phyloP scores from a whole-genome alignment of 768 basidiomycete species.

The Paxillus ammoniavirescens region DNA sequence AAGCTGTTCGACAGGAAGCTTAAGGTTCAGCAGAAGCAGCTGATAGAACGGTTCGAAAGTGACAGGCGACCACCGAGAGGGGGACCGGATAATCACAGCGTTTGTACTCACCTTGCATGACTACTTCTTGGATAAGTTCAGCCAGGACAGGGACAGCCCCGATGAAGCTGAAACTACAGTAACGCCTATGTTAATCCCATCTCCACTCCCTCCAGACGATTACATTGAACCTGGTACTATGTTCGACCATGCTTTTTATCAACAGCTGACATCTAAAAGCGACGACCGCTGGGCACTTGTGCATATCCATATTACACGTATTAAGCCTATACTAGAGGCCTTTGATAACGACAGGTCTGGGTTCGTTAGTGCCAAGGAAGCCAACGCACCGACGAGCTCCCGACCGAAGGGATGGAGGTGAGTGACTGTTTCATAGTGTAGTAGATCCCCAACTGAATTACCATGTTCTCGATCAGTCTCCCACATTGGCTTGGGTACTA shows the following conservation, averaged over 20 bases:
- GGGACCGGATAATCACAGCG: conserved; percentile 39
- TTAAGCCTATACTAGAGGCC: conserved; percentile 39
- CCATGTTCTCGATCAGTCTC: conserved; percentile 14
- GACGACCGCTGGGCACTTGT: conserved; percentile 36
- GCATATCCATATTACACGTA: conserved; percentile 31
- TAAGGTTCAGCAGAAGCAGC: conserved; percentile 42
- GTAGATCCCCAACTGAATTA: conserved; percentile 6
- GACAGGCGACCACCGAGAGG: conserved; percentile 32
- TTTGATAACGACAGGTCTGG: conserved; percentile 41
- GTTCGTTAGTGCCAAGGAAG: conserved; percentile 35
- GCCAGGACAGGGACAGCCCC: conserved; percentile 21
- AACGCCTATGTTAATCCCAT: background rate
- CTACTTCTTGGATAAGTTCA: conserved; percentile 28
- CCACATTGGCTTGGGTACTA: conserved; percentile 34
- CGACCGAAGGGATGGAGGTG: conserved; percentile 33
- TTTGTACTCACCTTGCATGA: conserved; percentile 39
- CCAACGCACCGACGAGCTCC: conserved; percentile 29
- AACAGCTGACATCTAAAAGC: background rate
- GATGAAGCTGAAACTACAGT: background rate
- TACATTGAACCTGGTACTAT: background rate
- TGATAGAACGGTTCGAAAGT: conserved; percentile 27
- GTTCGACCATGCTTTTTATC: background rate
- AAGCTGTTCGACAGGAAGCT: conserved; percentile 46
- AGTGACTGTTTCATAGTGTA: conserved; percentile 4
- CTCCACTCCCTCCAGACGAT: background rate